Evolutionary conservation across 2,329 filamentous ascomycete species (phyloP).

Genomic region (Aureobasidium melanogenum): DNA sequence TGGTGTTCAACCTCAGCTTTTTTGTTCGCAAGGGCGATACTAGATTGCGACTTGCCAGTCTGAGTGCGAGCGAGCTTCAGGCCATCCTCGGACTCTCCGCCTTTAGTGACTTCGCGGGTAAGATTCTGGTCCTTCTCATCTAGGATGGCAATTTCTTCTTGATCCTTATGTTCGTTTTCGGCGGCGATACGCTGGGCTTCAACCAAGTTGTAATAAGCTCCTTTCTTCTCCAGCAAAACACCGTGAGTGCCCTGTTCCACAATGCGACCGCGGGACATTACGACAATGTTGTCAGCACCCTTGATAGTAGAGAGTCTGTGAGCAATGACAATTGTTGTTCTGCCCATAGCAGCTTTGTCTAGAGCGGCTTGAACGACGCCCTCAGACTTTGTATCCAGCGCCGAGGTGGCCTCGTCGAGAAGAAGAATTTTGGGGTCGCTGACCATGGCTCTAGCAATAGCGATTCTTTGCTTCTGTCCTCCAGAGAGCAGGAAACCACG

Average conservation of each 20-base stretch:
- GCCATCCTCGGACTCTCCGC: constrained; percentile 35
- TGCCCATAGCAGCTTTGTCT: constrained; percentile 72
- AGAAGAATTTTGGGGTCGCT: constrained; percentile 87
- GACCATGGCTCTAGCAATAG: constrained; percentile 83
- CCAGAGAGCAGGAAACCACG: constrained; percentile 86
- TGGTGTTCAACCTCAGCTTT: constrained; percentile 36
- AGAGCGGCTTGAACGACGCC: constrained; percentile 89
- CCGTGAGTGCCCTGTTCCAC: constrained; percentile 88
- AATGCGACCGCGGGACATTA: constrained; percentile 78
- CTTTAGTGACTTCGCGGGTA: constrained; percentile 22
- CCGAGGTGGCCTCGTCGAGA: constrained; percentile 89
- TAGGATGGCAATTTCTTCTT: constrained; percentile 30
- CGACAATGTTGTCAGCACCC: constrained; percentile 90
- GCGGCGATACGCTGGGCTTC: constrained; percentile 75
- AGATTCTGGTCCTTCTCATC: constrained; percentile 23
- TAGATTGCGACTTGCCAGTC: constrained; percentile 54
- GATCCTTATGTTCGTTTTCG: constrained; percentile 48
- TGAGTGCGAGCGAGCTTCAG: constrained; percentile 45
- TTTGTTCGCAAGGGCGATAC: constrained; percentile 55
- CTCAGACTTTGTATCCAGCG: constrained; percentile 89
- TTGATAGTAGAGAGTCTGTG: constrained; percentile 90
- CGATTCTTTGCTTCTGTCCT: constrained; percentile 94
- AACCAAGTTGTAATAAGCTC: constrained; percentile 77
- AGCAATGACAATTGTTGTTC: constrained; percentile 93
- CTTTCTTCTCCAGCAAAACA: constrained; percentile 58